phyloP scores from a whole-genome alignment of 2,329 filamentous ascomycete species.

The Scleromitrula shiraiana region DNA sequence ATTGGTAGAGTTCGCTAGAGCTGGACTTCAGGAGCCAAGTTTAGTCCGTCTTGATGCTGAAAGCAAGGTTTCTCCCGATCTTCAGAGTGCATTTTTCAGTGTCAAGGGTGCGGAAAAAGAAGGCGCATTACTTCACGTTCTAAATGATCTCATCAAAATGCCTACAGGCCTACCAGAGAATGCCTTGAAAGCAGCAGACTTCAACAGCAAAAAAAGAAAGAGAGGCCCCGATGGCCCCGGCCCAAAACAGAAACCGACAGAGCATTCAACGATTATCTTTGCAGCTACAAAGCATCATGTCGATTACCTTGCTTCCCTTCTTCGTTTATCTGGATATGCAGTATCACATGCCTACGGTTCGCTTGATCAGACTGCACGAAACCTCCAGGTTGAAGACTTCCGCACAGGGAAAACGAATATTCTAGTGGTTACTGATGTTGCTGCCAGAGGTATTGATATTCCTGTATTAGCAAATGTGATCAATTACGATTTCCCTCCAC shows the following conservation, averaged over 20 bases:
- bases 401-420: constrained; percentile 78
- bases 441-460: constrained; percentile 95
- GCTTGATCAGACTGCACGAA: constrained; percentile 86
- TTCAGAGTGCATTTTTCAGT: constrained; percentile 92
- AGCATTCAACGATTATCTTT: constrained; percentile 92
- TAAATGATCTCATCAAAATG: constrained; percentile 90
- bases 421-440: constrained; percentile 91
- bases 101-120: constrained; percentile 93
- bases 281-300: constrained; percentile 95
- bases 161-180: constrained; percentile 58
- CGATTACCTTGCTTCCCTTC: constrained; percentile 78
- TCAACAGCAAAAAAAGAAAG: constrained; percentile 63
- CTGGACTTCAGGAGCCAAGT: constrained; percentile 85
- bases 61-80: constrained; percentile 89
- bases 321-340: constrained; percentile 75
- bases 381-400: constrained; percentile 87
- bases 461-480: constrained; percentile 93
- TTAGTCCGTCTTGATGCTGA: constrained; percentile 88
- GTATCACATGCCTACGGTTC: constrained; percentile 94
- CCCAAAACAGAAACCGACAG: constrained; percentile 63
- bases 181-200: constrained; percentile 28
- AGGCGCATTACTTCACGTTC: constrained; percentile 77
- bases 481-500: constrained; percentile 96
- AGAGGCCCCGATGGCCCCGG: constrained; percentile 45
- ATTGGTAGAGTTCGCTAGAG: constrained; percentile 89